These are phyloP conservation scores for Pichia cephalocereana DNA, from an alignment of 805 yeast genomes.

Conservation along the genomic window DNA sequence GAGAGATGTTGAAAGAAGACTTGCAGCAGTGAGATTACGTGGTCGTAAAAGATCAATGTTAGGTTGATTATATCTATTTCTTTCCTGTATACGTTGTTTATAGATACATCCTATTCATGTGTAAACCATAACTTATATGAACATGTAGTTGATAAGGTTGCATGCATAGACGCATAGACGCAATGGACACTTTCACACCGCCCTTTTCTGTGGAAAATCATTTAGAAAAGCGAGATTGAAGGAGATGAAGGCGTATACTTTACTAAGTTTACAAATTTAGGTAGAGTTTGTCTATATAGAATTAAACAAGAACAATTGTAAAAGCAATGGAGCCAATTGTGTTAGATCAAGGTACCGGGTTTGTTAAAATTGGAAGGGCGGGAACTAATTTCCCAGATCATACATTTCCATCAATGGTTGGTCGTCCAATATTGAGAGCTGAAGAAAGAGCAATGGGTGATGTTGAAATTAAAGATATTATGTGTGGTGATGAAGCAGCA, in stretches of 20 bases:
- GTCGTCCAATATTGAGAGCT: conserved; percentile 93
- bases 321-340: conserved; percentile 34
- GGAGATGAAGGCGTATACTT: no score
- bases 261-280: no score
- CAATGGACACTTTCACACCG: no score
- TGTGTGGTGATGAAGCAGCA: conserved; percentile 96
- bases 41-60: conserved; percentile 66
- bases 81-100: no score
- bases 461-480: conserved; percentile 82
- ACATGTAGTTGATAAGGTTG: no score
- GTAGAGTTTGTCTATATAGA: no score
- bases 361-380: conserved; percentile 93
- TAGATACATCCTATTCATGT: no score
- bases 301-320: no score
- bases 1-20: conserved; percentile 49
- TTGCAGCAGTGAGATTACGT: conserved; percentile 79
- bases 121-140: no score
- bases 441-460: conserved; percentile 71
- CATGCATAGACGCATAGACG: no score
- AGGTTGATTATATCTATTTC: background rate
- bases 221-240: no score
- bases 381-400: conserved; percentile 96
- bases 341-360: conserved; percentile 98
- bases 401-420: conserved; percentile 95
- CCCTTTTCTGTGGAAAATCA: no score